These are phyloP conservation scores for Hirsutella thompsonii DNA, from an alignment of 2,329 filamentous ascomycete genomes.

Conservation along the genomic window DNA sequence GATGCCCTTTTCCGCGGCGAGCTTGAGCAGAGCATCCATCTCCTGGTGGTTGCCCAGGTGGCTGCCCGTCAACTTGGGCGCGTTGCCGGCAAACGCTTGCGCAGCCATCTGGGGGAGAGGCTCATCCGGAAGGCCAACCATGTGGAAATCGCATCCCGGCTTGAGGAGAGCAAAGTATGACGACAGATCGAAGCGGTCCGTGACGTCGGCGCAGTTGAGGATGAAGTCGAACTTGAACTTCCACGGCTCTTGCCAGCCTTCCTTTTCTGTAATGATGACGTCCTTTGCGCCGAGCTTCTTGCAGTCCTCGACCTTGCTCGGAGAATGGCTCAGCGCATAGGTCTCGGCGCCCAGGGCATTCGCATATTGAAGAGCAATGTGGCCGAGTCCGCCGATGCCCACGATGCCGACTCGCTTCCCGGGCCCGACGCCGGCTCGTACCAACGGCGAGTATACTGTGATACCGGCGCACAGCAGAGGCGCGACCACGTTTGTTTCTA, in stretches of 20 bases:
- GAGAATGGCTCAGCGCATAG: constrained; percentile 49
- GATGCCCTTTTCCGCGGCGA: constrained; percentile 42
- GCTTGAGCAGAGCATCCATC: constrained; percentile 43
- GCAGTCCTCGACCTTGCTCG: constrained; percentile 45
- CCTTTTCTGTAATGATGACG: constrained; percentile 31
- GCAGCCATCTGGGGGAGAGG: constrained; percentile 29
- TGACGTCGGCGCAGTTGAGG: constrained; percentile 35
- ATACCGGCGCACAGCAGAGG: constrained; percentile 71
- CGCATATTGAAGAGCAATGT: constrained; percentile 60
- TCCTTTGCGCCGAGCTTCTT: constrained; percentile 48
- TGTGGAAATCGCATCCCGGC: constrained; percentile 42
- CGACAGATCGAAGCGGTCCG: constrained; percentile 39
- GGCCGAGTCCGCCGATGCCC: constrained; percentile 61
- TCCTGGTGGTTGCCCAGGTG: constrained; percentile 50
- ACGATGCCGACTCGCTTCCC: constrained; percentile 61
- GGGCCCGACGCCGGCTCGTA: constrained; percentile 52
- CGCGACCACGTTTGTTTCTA: constrained; percentile 37
- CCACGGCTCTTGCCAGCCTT: constrained; percentile 45
- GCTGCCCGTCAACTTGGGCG: constrained; percentile 36
- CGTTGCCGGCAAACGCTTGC: constrained; percentile 34
- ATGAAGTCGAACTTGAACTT: constrained; percentile 36
- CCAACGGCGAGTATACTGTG: constrained; percentile 58
- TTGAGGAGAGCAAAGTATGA: constrained; percentile 37
- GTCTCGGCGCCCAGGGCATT: constrained; percentile 56
- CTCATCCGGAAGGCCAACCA: constrained; percentile 42